Evolutionary conservation across 768 basidiomycete genomes (phyloP).

Genomic region (Holtermanniella nyarrowii): DNA sequence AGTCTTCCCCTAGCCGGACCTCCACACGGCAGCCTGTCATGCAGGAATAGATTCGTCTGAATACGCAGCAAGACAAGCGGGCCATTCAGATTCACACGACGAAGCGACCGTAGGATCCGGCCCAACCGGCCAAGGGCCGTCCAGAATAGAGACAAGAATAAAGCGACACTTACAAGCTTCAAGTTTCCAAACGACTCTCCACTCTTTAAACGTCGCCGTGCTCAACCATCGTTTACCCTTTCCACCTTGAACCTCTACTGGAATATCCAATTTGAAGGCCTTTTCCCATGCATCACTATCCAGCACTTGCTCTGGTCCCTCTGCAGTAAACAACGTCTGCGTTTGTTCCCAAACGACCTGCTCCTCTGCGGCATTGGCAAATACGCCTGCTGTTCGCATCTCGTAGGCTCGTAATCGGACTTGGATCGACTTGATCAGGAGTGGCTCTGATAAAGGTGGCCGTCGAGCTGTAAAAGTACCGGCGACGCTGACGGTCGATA

Average conservation of each 20-base stretch:
- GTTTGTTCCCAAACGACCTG: constrained; percentile 9
- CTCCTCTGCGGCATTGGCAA: constrained; percentile 8
- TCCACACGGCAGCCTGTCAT: too few relatives aligned
- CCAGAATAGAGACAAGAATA: too few relatives aligned
- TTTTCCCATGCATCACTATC: constrained; percentile 6
- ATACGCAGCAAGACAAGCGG: too few relatives aligned
- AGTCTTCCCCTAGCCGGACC: too few relatives aligned
- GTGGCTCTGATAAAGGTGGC: constrained; percentile 15
- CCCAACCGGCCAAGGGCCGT: too few relatives aligned
- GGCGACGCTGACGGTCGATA: constrained; percentile 18
- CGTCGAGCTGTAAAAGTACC: constrained; percentile 16
- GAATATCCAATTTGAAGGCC: constrained; percentile 19
- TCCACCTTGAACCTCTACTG: too few relatives aligned
- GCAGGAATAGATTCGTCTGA: too few relatives aligned
- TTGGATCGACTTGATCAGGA: constrained; percentile 15
- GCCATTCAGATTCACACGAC: too few relatives aligned
- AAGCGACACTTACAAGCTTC: background rate
- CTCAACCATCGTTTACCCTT: too few relatives aligned
- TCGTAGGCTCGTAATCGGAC: constrained; percentile 19
- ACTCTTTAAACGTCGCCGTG: background rate
- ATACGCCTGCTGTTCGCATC: constrained; percentile 9
- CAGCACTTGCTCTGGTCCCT: too few relatives aligned
- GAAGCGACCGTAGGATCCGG: too few relatives aligned
- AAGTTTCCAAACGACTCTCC: background rate
- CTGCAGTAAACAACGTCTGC: too few relatives aligned